A percentile compares a stretch with the other conserved stretches of the same genome.
These are phyloP conservation scores for Penicillium nucicola DNA, from an alignment of 495 filamentous ascomycete species.

Conservation along the genomic window DNA sequence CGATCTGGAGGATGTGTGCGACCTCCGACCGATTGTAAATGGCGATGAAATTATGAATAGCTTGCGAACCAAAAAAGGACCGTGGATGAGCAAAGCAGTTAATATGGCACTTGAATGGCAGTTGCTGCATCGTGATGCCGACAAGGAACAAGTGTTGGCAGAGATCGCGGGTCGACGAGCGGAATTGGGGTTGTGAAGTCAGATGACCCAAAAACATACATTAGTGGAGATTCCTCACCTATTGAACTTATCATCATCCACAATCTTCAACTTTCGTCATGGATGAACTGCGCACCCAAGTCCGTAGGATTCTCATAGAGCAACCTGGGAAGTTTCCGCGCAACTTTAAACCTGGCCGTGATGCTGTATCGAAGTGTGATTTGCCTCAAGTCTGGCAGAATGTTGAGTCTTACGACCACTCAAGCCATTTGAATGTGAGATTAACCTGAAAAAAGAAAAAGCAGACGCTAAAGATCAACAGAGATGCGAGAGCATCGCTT, in stretches of 20 bases:
- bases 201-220: conserved; percentile 9
- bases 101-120: conserved; percentile 80
- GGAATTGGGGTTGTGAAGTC: conserved; percentile 51
- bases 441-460: background rate
- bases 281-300: conserved; percentile 34
- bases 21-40: conserved; percentile 59
- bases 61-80: conserved; percentile 62
- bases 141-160: conserved; percentile 61
- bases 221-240: background rate
- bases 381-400: conserved; percentile 31
- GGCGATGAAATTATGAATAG: conserved; percentile 61
- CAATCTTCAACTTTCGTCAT: conserved; percentile 13
- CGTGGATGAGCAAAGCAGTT: conserved; percentile 74
- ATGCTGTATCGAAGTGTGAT: conserved; percentile 3
- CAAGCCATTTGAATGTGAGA: conserved; percentile 23
- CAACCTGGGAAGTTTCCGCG: conserved; percentile 7
- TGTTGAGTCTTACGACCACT: conserved; percentile 22
- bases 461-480: conserved; percentile 12
- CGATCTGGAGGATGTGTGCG: conserved; percentile 38
- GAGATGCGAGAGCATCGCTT: conserved; percentile 31
- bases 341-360: background rate
- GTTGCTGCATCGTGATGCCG: conserved; percentile 67
- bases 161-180: conserved; percentile 52
- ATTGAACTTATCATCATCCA: background rate
- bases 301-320: conserved; percentile 23